Evolutionary conservation across 2,329 filamentous ascomycete genomes (phyloP).

Genomic region (Arthrobotrys conoides): DNA sequence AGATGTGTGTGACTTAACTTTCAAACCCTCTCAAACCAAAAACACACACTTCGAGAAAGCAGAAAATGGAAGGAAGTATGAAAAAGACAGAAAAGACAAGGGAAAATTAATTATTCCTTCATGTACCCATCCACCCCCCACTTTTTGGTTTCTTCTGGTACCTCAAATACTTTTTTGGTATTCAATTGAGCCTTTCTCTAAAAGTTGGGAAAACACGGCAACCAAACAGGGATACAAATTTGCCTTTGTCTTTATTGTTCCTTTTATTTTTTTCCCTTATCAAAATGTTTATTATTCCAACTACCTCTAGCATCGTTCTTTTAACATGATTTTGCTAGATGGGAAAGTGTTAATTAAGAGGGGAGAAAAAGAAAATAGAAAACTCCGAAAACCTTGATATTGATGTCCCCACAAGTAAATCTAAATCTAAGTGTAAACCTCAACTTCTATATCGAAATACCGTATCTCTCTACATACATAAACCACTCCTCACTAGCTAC

Average conservation of each 20-base stretch:
- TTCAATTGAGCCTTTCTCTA: neutral
- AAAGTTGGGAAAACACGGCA: neutral
- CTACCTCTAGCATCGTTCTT: neutral
- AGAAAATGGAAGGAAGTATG: neutral
- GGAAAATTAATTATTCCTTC: neutral
- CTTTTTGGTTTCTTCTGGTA: neutral
- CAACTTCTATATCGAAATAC: no score
- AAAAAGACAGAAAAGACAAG: neutral
- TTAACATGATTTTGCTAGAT: neutral
- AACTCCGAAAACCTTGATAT: neutral
- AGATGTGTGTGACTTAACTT: slow-evolving; percentile 1
- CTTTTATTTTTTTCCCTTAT: neutral
- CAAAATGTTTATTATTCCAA: neutral
- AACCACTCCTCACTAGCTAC: no score
- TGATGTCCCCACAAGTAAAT: neutral
- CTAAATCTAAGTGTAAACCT: neutral
- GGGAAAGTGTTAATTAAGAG: neutral
- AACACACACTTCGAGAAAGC: neutral
- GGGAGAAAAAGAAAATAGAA: neutral
- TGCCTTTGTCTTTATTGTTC: neutral
- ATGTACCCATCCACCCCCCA: no score
- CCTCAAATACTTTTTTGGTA: neutral
- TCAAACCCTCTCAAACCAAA: no score
- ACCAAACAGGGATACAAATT: neutral
- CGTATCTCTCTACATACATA: no score